Evolutionary conservation across 495 filamentous ascomycete species (phyloP).

Genomic region (Hypoxylon fragiforme): DNA sequence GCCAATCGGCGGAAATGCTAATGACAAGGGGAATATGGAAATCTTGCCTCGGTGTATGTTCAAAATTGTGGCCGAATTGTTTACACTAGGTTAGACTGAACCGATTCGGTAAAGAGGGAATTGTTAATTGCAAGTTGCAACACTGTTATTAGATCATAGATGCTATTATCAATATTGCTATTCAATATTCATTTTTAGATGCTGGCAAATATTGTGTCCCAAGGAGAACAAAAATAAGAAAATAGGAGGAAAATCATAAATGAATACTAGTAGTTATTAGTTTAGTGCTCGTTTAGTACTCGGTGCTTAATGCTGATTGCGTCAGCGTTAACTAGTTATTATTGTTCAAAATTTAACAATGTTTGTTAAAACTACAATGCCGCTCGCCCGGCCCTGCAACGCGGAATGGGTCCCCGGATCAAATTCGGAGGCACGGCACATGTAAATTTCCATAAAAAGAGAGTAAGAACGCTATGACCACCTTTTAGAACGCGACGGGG

Average conservation of each 20-base stretch:
- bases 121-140: constrained; percentile 10
- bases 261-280: too few relatives aligned
- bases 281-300: too few relatives aligned
- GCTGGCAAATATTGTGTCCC: too few relatives aligned
- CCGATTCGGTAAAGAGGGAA: constrained; percentile 21
- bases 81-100: too few relatives aligned
- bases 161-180: background rate
- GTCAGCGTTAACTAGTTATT: too few relatives aligned
- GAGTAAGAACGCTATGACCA: constrained; percentile 25
- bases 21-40: constrained; percentile 12
- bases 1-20: constrained; percentile 25
- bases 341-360: too few relatives aligned
- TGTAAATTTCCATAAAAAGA: constrained; percentile 18
- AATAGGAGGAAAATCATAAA: too few relatives aligned
- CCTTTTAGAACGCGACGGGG: background rate
- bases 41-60: constrained; percentile 33
- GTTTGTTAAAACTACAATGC: too few relatives aligned
- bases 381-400: constrained; percentile 27
- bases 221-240: too few relatives aligned
- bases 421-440: constrained; percentile 34
- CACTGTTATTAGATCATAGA: background rate
- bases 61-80: constrained; percentile 10
- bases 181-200: background rate
- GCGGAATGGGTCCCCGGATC: constrained; percentile 19
- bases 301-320: too few relatives aligned